Evolutionary conservation across 2,329 filamentous ascomycete species (phyloP).

Genomic region (Xylariaceae sp.): DNA sequence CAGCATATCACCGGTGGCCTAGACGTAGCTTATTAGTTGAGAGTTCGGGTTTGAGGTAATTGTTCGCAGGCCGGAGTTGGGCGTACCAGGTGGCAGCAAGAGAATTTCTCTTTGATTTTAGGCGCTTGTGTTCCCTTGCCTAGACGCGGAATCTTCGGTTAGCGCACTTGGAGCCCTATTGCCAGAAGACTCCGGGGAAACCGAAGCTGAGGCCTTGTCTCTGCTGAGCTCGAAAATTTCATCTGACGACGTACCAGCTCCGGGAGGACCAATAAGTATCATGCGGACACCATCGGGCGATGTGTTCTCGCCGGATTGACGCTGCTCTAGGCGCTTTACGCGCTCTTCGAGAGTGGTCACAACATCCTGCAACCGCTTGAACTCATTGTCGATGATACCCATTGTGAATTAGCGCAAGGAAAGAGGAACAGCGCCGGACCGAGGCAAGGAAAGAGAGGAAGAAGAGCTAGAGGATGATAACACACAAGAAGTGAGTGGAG

Average conservation of each 20-base stretch:
- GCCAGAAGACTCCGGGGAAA: background rate
- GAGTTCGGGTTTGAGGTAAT: slow-evolving; percentile 23
- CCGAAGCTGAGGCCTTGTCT: background rate
- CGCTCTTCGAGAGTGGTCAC: slow-evolving; percentile 84
- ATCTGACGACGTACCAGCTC: slow-evolving; percentile 75
- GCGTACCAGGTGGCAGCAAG: slow-evolving; percentile 92
- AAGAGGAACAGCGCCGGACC: slow-evolving; percentile 36
- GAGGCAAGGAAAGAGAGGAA: slow-evolving; percentile 27
- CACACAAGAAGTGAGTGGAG: slow-evolving; percentile 23
- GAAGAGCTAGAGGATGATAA: slow-evolving; percentile 24
- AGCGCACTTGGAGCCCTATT: slow-evolving; percentile 24
- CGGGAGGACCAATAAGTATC: slow-evolving; percentile 96
- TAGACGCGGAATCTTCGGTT: slow-evolving; percentile 46
- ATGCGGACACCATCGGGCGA: slow-evolving; percentile 79
- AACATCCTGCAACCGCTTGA: slow-evolving; percentile 83
- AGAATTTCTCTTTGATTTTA: slow-evolving; percentile 97
- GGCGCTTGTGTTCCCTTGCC: slow-evolving; percentile 99
- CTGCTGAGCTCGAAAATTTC: slow-evolving; percentile 11
- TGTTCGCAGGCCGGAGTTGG: slow-evolving; percentile 16
- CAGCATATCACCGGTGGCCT: slow-evolving; percentile 99
- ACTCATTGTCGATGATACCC: slow-evolving; percentile 86
- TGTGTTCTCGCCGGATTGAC: slow-evolving; percentile 64
- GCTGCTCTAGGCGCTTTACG: slow-evolving; percentile 82
- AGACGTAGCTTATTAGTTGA: slow-evolving; percentile 12
- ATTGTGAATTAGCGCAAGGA: slow-evolving; percentile 58